phyloP scores from a whole-genome alignment of 164 flowering plant genomes.

The Berberis vulgaris region DNA sequence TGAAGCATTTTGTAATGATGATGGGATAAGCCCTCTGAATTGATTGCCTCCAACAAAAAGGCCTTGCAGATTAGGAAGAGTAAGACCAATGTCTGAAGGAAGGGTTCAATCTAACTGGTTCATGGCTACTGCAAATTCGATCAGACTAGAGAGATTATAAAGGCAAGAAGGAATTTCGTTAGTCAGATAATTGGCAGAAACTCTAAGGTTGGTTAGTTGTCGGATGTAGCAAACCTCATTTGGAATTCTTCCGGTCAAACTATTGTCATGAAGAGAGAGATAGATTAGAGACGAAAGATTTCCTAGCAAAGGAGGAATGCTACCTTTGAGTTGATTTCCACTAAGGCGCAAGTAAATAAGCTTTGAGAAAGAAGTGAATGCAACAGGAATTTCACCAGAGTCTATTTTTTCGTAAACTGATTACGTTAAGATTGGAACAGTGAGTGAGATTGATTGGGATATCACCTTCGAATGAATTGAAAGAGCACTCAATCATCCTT shows the following conservation, averaged over 20 bases:
- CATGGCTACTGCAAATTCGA: background rate
- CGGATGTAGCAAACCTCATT: background rate
- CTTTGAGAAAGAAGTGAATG: background rate
- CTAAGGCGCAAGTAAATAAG: background rate
- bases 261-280: background rate
- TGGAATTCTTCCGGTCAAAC: background rate
- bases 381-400: background rate
- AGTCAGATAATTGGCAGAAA: background rate
- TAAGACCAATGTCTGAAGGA: background rate
- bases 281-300: background rate
- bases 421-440: background rate
- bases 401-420: background rate
- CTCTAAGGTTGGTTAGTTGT: background rate
- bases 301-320: background rate
- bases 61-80: background rate
- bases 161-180: background rate
- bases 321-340: background rate
- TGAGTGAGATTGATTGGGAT: background rate
- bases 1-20: background rate
- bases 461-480: background rate
- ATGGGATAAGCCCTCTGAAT: background rate
- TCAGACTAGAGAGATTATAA: background rate
- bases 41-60: background rate
- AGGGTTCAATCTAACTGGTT: background rate
- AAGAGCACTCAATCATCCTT: too few species aligned